Percentiles rank a stretch among this genome's conserved stretches.
These are phyloP conservation scores for Croton laevigatus DNA, from an alignment of 441 rosid species.

Conservation along the genomic window DNA sequence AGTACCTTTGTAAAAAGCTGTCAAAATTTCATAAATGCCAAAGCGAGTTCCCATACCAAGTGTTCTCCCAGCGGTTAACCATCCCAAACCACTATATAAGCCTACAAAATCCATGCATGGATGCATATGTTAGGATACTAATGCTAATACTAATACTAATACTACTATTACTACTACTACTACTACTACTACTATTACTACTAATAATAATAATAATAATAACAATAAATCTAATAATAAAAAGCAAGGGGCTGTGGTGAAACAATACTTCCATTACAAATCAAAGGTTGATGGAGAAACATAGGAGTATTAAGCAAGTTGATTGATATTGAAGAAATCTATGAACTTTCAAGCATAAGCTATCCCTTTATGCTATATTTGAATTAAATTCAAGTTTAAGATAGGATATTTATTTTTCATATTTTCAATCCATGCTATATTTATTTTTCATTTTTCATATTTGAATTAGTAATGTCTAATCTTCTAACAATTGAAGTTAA, in stretches of 20 bases:
- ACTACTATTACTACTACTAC: too few species aligned
- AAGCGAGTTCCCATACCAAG: conserved; percentile 73
- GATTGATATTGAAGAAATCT: background rate
- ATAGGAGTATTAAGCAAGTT: background rate
- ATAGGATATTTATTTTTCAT: background rate
- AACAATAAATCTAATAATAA: too few species aligned
- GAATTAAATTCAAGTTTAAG: background rate
- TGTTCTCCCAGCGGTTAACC: conserved; percentile 58
- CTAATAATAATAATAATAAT: too few species aligned
- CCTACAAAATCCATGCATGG: conserved; percentile 40
- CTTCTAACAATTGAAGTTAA: background rate
- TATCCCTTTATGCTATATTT: background rate
- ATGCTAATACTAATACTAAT: too few species aligned
- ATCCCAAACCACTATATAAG: conserved; percentile 69
- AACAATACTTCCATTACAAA: background rate
- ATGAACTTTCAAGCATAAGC: background rate
- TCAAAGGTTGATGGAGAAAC: background rate
- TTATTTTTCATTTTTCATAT: background rate
- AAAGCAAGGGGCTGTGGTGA: background rate
- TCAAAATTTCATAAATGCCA: conserved; percentile 72
- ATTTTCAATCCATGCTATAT: background rate
- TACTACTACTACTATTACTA: too few species aligned
- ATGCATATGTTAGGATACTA: background rate
- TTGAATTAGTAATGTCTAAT: background rate
- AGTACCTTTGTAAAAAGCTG: conserved; percentile 78